Evolutionary conservation across 257 asterid species (phyloP), one percentile per base, ranked within the genome.

Genomic region (Handroanthus guayacan): DNA sequence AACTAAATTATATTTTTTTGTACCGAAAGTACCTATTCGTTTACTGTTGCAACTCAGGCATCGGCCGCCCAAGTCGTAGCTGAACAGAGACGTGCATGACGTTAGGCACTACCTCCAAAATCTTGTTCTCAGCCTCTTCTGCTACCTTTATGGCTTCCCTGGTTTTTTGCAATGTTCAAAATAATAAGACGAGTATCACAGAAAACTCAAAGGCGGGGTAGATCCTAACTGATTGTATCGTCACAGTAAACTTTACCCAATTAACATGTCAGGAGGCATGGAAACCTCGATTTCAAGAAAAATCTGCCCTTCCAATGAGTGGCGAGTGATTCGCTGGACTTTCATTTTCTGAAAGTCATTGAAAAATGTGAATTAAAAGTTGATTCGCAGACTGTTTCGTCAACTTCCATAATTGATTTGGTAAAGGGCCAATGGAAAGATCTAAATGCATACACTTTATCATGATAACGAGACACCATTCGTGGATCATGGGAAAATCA

Each of bases 241-340:
- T 5, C n/a, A 9, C 12, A 37, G 58, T 5, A 37, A 61, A 31
- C 17, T 62, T 57, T 81, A 95, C 99, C 98, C 85, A 69, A 91
- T 83, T 48, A 84, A 78, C 14, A 82, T 84, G 80, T 90, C 86
- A 0, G 84, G 83, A 10, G 97, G 91, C 99, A 95, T 93, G 44
- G 97, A 83, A 75, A 92, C 95, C 82, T 95, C 97, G 52, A 95
- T 86, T 84, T 89, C 93, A 55, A 95, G 97, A 70, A 87, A 82
- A 57, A 86, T 82, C 76, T 91, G 86, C 31, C 99, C 97, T 81
- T 91, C 97, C 86, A 91, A 81, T 17, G 93, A 69, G 82, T 95
- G 99, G 44, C 87, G 99, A 8, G 96, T 91, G 54, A 93, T 88
- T 45, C 84, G 87, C 83, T 88, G 84, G 66, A 93, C 87, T 62